These are phyloP conservation scores for Gloeopeniophorella convolvens DNA, from an alignment of 768 basidiomycete genomes.

Conservation along the genomic window DNA sequence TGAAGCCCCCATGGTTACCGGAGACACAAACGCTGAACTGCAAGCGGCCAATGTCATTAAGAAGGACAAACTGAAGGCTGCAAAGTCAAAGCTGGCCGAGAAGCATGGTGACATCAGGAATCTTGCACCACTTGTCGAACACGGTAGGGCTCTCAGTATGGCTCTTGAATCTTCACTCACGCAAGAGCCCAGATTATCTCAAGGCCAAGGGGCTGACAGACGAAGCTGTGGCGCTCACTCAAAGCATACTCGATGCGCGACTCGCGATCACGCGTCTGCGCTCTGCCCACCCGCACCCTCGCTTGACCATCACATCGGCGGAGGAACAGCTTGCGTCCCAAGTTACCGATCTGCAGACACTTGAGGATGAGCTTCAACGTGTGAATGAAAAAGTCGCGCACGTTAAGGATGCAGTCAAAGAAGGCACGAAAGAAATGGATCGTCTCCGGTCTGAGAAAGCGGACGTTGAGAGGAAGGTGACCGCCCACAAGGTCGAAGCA, in stretches of 20 bases:
- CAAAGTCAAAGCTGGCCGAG: slow-evolving; percentile 57
- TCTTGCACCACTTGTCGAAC: slow-evolving; percentile 61
- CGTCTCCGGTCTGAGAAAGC: slow-evolving; percentile 51
- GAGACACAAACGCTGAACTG: slow-evolving; percentile 70
- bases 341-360: slow-evolving; percentile 70
- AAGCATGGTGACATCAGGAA: slow-evolving; percentile 56
- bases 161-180: neutral
- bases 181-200: slow-evolving; percentile 44
- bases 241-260: slow-evolving; percentile 78
- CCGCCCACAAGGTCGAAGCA: slow-evolving; percentile 42
- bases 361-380: slow-evolving; percentile 57
- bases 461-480: slow-evolving; percentile 65
- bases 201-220: slow-evolving; percentile 46
- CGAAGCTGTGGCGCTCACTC: slow-evolving; percentile 54
- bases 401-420: slow-evolving; percentile 58
- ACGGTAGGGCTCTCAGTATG: slow-evolving; percentile 36
- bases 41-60: slow-evolving; percentile 55
- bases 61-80: slow-evolving; percentile 59
- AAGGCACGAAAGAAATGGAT: slow-evolving; percentile 49
- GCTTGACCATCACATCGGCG: slow-evolving; percentile 71
- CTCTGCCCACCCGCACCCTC: slow-evolving; percentile 72
- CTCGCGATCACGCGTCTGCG: slow-evolving; percentile 74
- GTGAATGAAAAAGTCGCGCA: slow-evolving; percentile 44
- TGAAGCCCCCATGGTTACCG: slow-evolving; percentile 74
- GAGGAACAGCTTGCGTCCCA: slow-evolving; percentile 69